A percentile compares a stretch with the other conserved stretches of the same genome.
Evolutionary conservation across 2,329 filamentous ascomycete species (phyloP).

Genomic region (Colletotrichum falcatum): DNA sequence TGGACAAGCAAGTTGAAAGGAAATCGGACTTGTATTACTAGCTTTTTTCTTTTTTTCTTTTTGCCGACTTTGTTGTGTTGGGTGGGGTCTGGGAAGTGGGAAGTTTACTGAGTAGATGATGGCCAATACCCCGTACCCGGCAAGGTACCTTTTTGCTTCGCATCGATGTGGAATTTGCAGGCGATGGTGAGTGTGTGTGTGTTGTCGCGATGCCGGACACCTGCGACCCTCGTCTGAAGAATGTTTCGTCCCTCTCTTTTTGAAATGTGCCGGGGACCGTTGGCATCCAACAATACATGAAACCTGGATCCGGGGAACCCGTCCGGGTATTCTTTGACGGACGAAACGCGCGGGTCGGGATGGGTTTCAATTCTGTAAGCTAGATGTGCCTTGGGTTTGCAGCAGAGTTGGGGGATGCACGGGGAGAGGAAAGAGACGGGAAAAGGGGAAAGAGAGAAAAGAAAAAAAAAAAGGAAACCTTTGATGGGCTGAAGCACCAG

Average conservation of each 20-base stretch:
- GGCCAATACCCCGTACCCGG: conserved; percentile 25
- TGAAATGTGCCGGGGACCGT: not conserved
- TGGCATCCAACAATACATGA: not conserved
- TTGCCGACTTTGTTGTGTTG: not conserved
- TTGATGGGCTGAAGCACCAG: too few species aligned
- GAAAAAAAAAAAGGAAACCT: too few species aligned
- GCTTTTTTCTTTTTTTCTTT: not conserved
- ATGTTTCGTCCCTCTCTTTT: not conserved
- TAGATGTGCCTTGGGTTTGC: too few species aligned
- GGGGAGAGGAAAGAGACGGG: too few species aligned
- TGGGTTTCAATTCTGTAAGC: too few species aligned
- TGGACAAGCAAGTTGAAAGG: not conserved
- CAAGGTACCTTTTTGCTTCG: not conserved
- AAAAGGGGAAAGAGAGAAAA: too few species aligned
- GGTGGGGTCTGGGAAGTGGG: not conserved
- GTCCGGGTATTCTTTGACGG: not conserved
- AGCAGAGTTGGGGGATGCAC: too few species aligned
- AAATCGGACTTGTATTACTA: conserved; percentile 1
- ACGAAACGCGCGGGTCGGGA: too few species aligned
- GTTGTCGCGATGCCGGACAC: too few species aligned
- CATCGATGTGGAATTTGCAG: not conserved
- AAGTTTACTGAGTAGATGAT: not conserved
- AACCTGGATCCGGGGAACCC: not conserved
- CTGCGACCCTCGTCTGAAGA: not conserved
- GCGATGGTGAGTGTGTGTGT: not conserved